These are phyloP conservation scores for Apophysomyces variabilis DNA, from an alignment of 371 early-diverging fungal genomes.

Conservation along the genomic window DNA sequence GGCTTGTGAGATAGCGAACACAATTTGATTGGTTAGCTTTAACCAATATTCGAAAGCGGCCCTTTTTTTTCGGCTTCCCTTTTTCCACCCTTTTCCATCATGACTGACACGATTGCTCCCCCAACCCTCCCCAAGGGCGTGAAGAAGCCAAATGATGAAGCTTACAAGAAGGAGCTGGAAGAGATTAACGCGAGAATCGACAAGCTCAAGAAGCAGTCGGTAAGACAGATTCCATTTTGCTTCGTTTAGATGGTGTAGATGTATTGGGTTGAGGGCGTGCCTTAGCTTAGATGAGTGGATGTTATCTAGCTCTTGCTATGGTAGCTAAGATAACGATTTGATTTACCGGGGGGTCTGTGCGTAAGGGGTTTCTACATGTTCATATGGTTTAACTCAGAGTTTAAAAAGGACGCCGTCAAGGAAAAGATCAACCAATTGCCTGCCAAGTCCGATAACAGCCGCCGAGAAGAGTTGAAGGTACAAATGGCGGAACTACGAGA, in stretches of 20 bases:
- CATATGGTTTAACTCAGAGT: constrained; percentile 1
- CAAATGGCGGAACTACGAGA: constrained; percentile 69
- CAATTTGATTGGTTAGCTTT: neutral
- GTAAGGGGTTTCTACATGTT: constrained; percentile 1
- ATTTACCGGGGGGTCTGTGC: constrained; percentile 1
- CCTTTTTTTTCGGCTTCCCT: constrained; percentile 4
- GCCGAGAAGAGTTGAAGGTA: constrained; percentile 61
- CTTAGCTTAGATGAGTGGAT: neutral
- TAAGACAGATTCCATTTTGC: constrained; percentile 29
- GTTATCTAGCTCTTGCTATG: neutral
- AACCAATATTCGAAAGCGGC: constrained; percentile 4
- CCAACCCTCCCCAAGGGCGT: constrained; percentile 42
- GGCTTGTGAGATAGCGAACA: neutral
- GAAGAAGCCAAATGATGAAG: constrained; percentile 60
- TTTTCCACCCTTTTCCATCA: constrained; percentile 16
- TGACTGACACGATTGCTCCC: constrained; percentile 27
- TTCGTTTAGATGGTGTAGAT: neutral
- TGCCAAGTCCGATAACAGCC: constrained; percentile 47
- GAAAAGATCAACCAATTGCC: constrained; percentile 34
- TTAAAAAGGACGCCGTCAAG: constrained; percentile 61
- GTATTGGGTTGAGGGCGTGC: neutral
- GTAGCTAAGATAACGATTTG: neutral
- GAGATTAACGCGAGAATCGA: constrained; percentile 60
- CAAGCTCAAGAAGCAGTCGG: constrained; percentile 59
- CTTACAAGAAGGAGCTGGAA: constrained; percentile 50